Evolutionary conservation across 345 rosid species (phyloP).

Genomic region (Acer campestre): DNA sequence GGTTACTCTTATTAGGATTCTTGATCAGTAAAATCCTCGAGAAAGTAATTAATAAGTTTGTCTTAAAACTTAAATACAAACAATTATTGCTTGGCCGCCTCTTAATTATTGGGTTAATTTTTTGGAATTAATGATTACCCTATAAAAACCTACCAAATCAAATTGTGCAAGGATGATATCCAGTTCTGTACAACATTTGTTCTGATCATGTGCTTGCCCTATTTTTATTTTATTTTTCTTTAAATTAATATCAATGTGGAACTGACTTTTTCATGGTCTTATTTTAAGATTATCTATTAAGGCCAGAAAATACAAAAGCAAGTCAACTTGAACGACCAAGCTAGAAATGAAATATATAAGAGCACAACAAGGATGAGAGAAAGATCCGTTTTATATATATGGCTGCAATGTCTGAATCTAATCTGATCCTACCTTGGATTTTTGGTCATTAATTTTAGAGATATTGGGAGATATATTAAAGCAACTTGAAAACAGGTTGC

Average conservation of each 20-base stretch:
- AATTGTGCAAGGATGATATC: background rate
- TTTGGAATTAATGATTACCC: background rate
- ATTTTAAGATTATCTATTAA: background rate
- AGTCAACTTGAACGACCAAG: conserved; percentile 14
- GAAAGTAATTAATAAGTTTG: too few relatives aligned
- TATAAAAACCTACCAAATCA: background rate
- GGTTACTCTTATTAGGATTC: too few relatives aligned
- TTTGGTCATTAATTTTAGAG: background rate
- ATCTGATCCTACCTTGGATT: background rate
- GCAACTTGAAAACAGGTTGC: background rate
- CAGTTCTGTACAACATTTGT: background rate
- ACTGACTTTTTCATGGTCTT: background rate
- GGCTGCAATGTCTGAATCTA: conserved; percentile 3
- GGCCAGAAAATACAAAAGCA: background rate
- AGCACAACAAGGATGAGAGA: background rate
- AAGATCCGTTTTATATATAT: background rate
- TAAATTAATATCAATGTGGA: background rate
- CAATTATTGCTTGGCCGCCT: too few relatives aligned
- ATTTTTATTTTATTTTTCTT: background rate
- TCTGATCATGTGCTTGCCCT: background rate
- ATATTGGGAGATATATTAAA: background rate
- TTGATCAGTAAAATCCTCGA: too few relatives aligned
- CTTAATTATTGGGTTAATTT: too few relatives aligned
- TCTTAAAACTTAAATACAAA: too few relatives aligned
- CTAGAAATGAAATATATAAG: background rate